Base-by-base conservation (phyloP, 257 asterid species). In the Linderniella brevidens region DNA sequence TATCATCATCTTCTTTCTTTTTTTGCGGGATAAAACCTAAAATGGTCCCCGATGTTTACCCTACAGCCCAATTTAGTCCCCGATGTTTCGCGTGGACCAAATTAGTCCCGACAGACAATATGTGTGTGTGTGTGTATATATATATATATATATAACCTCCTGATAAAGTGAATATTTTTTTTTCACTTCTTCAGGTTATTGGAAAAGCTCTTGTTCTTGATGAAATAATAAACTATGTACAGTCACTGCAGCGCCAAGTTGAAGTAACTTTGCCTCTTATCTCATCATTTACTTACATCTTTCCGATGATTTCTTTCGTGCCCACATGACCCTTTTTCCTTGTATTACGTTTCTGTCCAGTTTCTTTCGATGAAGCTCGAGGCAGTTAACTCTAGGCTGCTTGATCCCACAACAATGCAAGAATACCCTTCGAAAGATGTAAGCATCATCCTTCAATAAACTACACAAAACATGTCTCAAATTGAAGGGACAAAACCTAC, bases 301-400 rank as follows among this genome's bases (percentile, higher is more conserved):
- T 25, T 13, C 35, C 32, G 49, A 15, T 9, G 25, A 37, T 37
- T 50, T 46, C 19, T 13, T n/a, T n/a, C n/a, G n/a, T 5, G 48
- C 20, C 5, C 13, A 49, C 43, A 19, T 44, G 58, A 41, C 35
- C 50, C 1, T 10, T 36, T 59, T 16, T 36, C 32, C 32, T 25
- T 65, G 15, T 64, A 43, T 5, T 17, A 16, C 13, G 20, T 3
- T 35, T 40, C 32, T 61, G 17, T 58, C 50, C 73, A 82, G 97
- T 82, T 83, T 69, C 70, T 87, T 72, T 87, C 97, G 41, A 87
- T 87, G 95, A 87, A 87, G 84, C 95, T 87, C 45, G 95, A 87
- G 69, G 86, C 88, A 14, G 95, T 87, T 53, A 80, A 79, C 66
- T 61, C 92, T 38, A 68, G 86, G 74, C 32, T 25, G 3, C 55